Percentiles rank a stretch among this genome's conserved stretches.
Evolutionary conservation across 768 basidiomycete genomes (phyloP).

Genomic region (Podaxis rugospora): DNA sequence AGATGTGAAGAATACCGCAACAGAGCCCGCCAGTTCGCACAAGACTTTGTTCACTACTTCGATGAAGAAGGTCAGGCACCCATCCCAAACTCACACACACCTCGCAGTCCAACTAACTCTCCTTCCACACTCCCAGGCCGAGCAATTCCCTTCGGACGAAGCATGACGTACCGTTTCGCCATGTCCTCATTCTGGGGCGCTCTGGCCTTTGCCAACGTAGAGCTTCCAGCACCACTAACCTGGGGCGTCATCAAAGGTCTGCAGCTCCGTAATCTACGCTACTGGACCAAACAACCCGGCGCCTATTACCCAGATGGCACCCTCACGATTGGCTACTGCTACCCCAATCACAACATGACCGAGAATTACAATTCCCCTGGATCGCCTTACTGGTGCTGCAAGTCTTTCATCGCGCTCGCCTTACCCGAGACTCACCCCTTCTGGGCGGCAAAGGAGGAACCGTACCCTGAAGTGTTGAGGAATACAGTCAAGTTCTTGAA

Average conservation of each 20-base stretch:
- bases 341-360: constrained; percentile 71
- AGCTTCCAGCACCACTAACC: constrained; percentile 62
- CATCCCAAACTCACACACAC: not conserved
- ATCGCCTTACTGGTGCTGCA: constrained; percentile 80
- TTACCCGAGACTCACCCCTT: constrained; percentile 66
- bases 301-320: constrained; percentile 62
- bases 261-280: constrained; percentile 67
- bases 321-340: constrained; percentile 65
- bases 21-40: constrained; percentile 56
- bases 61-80: constrained; percentile 54
- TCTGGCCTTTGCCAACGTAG: constrained; percentile 65
- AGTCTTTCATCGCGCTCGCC: constrained; percentile 65
- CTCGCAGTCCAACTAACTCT: not conserved
- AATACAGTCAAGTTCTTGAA: constrained; percentile 46
- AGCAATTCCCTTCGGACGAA: constrained; percentile 71
- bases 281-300: constrained; percentile 62
- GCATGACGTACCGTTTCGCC: constrained; percentile 76
- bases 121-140: constrained; percentile 40
- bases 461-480: constrained; percentile 48
- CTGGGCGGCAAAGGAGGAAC: constrained; percentile 65
- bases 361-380: constrained; percentile 80
- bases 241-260: constrained; percentile 77
- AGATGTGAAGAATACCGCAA: constrained; percentile 62
- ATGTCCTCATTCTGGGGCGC: constrained; percentile 80
- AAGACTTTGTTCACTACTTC: constrained; percentile 74